Conservation (phyloP, 768 basidiomycete species). For the Tricholoma bakamatsutake region DNA sequence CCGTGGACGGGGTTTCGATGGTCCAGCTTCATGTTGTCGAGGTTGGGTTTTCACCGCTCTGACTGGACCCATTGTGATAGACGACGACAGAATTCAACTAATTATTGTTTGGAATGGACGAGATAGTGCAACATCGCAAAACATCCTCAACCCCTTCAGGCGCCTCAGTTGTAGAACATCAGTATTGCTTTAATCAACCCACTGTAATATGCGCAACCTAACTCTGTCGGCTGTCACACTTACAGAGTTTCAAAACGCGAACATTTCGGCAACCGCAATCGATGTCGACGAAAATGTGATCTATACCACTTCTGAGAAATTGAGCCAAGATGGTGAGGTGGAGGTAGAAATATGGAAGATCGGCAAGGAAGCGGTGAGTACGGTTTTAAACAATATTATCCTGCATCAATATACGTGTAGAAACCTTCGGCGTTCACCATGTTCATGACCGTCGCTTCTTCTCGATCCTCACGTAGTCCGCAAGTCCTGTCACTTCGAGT, state of each 20-base stretch:
- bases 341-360: constrained; percentile 56
- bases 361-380: constrained; percentile 15
- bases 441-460: constrained; percentile 31
- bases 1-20: constrained; percentile 21
- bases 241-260: constrained; percentile 23
- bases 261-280: constrained; percentile 43
- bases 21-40: constrained; percentile 9
- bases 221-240: constrained; percentile 30
- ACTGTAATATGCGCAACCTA: constrained; percentile 51
- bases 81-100: neutral
- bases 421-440: constrained; percentile 26
- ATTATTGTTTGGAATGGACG: neutral
- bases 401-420: neutral
- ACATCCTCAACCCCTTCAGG: neutral
- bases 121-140: neutral
- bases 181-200: neutral
- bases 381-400: constrained; percentile 1
- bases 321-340: constrained; percentile 41
- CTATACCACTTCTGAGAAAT: constrained; percentile 52
- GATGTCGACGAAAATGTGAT: constrained; percentile 60
- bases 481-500: constrained; percentile 64
- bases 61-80: constrained; percentile 15
- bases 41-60: constrained; percentile 10
- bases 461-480: constrained; percentile 16
- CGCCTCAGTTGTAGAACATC: constrained; percentile 2